Evolutionary conservation across 2,329 filamentous ascomycete species (phyloP).

Genomic region (Stachybotrys elegans): DNA sequence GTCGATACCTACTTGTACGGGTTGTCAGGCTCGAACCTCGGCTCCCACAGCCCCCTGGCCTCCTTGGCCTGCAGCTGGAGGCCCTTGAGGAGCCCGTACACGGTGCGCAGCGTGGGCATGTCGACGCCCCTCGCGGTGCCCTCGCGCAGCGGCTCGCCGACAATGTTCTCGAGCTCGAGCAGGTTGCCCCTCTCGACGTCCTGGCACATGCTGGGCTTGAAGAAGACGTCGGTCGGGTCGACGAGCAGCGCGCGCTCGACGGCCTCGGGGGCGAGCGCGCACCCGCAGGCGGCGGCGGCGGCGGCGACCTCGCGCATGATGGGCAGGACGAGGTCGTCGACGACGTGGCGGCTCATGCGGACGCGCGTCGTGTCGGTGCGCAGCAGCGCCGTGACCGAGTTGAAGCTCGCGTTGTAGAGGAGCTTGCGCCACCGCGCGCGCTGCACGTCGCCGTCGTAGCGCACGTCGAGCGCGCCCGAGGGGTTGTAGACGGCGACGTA

Average conservation of each 20-base stretch:
- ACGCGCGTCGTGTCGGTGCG: constrained; percentile 46
- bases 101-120: constrained; percentile 41
- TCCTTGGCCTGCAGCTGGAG: constrained; percentile 45
- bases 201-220: constrained; percentile 49
- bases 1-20: too few relatives aligned
- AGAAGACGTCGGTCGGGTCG: constrained; percentile 43
- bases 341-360: constrained; percentile 47
- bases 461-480: constrained; percentile 36
- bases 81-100: constrained; percentile 43
- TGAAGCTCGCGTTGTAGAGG: constrained; percentile 45
- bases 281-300: constrained; percentile 37
- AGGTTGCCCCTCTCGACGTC: constrained; percentile 39
- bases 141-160: constrained; percentile 47
- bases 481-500: constrained; percentile 45
- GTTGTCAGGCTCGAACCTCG: constrained; percentile 16
- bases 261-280: constrained; percentile 34
- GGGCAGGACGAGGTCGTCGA: constrained; percentile 43
- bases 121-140: constrained; percentile 37
- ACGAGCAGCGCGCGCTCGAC: constrained; percentile 38
- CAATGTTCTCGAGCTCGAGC: constrained; percentile 44
- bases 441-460: constrained; percentile 35
- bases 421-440: constrained; percentile 45
- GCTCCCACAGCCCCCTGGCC: constrained; percentile 25
- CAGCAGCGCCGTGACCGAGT: constrained; percentile 46
- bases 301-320: constrained; percentile 49